Base-by-base conservation (phyloP, 176 grass and related monocot species). In the Oryza nivara region DNA sequence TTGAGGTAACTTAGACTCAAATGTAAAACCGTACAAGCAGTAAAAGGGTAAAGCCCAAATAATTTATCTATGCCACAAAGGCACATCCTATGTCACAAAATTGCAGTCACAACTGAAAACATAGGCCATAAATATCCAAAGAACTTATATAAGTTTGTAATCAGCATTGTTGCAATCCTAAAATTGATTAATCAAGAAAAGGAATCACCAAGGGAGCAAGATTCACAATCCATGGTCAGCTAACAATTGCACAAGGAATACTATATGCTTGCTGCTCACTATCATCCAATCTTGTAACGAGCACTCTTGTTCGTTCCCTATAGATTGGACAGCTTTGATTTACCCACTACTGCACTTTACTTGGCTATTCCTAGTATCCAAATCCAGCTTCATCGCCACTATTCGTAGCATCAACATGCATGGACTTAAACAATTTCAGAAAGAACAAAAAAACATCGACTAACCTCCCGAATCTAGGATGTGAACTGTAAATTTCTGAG, bases 401-500 rank as follows among this genome's bases (percentile, higher is more conserved):
- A 87, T 90, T 83, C 48, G 49, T n/a, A 52, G 22, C 13, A 74
- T 48, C 52, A 87, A 17, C 22, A 11, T 34, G 22, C 79, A 77
- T 61, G 82, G 79, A 60, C 41, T 72, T 11, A 45, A 82, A 7
- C 15, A 47, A 77, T 74, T 23, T 84, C 26, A 9, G 3, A 3
- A 38, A 38, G 36, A 20, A 56, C 2, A 36, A 1, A 74, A 74
- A 74, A 32, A 64, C 76, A 83, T 83, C 68, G 69, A 90, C n/a
- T 9, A 12, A 19, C 43, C 22, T 61, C 8, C 2, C 72, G 3
- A 82, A 76, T 60, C 28, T 68, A 82, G 77, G 80, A 78, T 63
- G 72, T 43, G 51, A 77, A 32, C 20, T 86, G 68, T 61, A 63
- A 77, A 65, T 78, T 80, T 79, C 80, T 52, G 60, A 11, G 52